A percentile compares a stretch with the other conserved stretches of the same genome.
Evolutionary conservation across 169 alveolate species (phyloP).

Genomic region (Plasmodium gonderi): DNA sequence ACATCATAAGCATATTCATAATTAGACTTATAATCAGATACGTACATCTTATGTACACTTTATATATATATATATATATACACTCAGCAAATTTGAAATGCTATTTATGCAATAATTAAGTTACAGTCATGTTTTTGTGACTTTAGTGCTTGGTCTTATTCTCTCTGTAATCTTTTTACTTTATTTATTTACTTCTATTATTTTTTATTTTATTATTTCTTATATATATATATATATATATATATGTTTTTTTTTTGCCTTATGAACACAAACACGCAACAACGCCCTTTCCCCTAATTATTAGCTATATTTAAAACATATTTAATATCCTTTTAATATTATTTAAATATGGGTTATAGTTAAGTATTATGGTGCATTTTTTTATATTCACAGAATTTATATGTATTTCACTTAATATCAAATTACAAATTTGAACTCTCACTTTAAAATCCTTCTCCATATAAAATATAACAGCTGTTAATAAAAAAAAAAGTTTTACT

Average conservation of each 20-base stretch:
- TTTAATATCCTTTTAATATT: constrained; percentile 30
- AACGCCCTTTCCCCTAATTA: background rate
- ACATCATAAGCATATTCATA: background rate
- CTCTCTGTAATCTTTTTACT: background rate
- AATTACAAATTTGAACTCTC: background rate
- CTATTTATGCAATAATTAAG: background rate
- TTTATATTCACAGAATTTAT: background rate
- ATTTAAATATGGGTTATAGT: constrained; percentile 32
- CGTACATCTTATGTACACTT: background rate
- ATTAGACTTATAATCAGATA: background rate
- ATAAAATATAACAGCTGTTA: constrained; percentile 43
- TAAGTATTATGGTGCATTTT: constrained; percentile 23
- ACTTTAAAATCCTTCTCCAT: constrained; percentile 49
- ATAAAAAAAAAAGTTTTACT: constrained; percentile 18
- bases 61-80: background rate
- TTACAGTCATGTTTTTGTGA: background rate
- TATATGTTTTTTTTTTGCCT: no score
- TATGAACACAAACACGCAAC: no score
- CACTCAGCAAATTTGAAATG: background rate
- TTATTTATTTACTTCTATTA: background rate
- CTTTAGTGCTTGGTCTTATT: background rate
- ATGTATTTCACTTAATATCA: constrained; percentile 2
- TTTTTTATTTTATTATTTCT: background rate
- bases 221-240: no score
- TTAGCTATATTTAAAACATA: background rate